Conservation (phyloP, 2,329 filamentous ascomycete species). For the Stagonosporopsis rhizophila region DNA sequence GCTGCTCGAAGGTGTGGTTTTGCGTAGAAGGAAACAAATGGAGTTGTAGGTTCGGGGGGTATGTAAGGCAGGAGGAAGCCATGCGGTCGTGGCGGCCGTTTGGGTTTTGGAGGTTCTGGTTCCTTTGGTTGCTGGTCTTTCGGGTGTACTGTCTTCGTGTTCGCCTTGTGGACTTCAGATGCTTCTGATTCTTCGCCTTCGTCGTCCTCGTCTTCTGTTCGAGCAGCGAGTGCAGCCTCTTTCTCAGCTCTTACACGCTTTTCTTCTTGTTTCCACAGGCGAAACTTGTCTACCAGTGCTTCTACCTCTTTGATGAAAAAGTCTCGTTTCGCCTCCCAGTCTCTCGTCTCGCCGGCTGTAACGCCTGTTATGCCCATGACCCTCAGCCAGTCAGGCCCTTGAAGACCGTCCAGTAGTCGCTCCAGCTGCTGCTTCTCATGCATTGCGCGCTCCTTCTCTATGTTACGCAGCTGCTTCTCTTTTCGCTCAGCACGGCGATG, state of each 20-base stretch:
- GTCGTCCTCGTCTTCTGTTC: conserved; percentile 56
- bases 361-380: conserved; percentile 87
- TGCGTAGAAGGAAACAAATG: conserved; percentile 86
- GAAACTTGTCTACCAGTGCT: conserved; percentile 84
- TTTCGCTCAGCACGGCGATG: conserved; percentile 69
- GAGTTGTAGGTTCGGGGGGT: conserved; percentile 55
- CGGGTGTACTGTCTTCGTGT: conserved; percentile 11
- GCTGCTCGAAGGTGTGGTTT: conserved; percentile 81
- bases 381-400: conserved; percentile 90
- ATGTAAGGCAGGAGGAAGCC: conserved; percentile 39
- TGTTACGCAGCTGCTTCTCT: conserved; percentile 72
- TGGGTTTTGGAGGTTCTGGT: conserved; percentile 47
- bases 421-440: conserved; percentile 72
- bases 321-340: conserved; percentile 83
- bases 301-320: conserved; percentile 87
- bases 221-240: conserved; percentile 65
- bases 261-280: conserved; percentile 86
- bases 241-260: conserved; percentile 80
- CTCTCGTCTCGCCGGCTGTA: conserved; percentile 84
- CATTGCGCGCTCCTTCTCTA: conserved; percentile 70
- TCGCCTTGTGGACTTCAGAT: conserved; percentile 36
- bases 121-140: conserved; percentile 53
- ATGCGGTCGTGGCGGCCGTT: conserved; percentile 42
- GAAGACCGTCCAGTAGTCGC: conserved; percentile 77
- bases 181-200: conserved; percentile 48